Evolutionary conservation across 2,329 filamentous ascomycete species (phyloP).

Genomic region (Xylariales sp.): DNA sequence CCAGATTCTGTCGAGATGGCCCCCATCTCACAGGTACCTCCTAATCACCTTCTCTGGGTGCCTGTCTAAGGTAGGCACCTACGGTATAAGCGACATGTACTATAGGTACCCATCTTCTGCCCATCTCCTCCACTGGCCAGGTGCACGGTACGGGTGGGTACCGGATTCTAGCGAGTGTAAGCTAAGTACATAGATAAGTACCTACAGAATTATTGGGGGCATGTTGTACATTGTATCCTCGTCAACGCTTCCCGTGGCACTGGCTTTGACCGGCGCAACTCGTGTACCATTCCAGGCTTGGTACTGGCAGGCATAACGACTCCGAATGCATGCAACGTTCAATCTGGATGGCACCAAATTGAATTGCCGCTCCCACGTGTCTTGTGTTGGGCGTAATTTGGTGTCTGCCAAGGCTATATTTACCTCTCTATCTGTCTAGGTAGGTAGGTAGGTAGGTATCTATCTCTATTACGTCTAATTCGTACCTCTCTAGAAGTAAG

Average conservation of each 20-base stretch:
- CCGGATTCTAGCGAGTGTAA: background rate
- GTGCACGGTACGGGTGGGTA: conserved; percentile 8
- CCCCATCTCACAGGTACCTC: too few species aligned
- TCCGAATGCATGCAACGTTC: conserved; percentile 25
- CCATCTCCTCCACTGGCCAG: conserved; percentile 14
- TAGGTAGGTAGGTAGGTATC: background rate
- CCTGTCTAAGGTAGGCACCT: too few species aligned
- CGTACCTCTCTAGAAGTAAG: too few species aligned
- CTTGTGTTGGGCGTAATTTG: conserved; percentile 23
- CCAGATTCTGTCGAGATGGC: background rate
- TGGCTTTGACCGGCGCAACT: conserved; percentile 31
- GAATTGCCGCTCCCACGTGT: conserved; percentile 38
- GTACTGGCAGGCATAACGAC: conserved; percentile 25
- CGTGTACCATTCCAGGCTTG: conserved; percentile 18
- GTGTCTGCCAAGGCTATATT: conserved; percentile 26
- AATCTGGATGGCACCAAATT: conserved; percentile 25
- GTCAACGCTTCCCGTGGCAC: conserved; percentile 21
- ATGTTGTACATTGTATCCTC: background rate
- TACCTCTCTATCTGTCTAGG: background rate
- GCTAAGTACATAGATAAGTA: too few species aligned
- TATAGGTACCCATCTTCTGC: background rate
- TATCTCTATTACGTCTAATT: too few species aligned
- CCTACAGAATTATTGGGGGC: background rate
- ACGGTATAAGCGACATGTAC: too few species aligned
- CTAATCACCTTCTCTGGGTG: too few species aligned